These are phyloP conservation scores for Paxillus involutus DNA, from an alignment of 768 basidiomycete genomes.

Conservation along the genomic window DNA sequence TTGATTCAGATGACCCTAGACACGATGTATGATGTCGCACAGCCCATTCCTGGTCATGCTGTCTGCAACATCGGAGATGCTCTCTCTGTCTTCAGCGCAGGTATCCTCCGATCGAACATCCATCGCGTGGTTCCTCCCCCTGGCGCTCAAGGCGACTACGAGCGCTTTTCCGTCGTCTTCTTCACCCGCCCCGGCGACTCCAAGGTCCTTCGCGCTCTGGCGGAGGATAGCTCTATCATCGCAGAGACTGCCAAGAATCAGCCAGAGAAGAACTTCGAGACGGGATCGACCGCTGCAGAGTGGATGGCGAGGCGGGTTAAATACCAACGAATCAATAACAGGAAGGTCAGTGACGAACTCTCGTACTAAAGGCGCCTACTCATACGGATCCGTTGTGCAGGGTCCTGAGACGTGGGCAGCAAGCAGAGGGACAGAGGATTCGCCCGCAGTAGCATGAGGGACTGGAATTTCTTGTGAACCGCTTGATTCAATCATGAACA, in stretches of 20 bases:
- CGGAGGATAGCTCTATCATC: constrained; percentile 50
- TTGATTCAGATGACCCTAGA: too few relatives aligned
- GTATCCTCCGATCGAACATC: constrained; percentile 63
- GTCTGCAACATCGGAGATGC: constrained; percentile 67
- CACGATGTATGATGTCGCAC: background rate
- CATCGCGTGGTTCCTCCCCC: constrained; percentile 69
- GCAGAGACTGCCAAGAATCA: constrained; percentile 39
- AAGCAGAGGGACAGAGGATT: constrained; percentile 30
- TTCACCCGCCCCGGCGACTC: constrained; percentile 64
- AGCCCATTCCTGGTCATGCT: constrained; percentile 56
- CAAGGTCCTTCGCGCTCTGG: constrained; percentile 48
- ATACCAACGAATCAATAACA: constrained; percentile 41
- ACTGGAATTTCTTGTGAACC: too few relatives aligned
- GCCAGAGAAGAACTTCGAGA: constrained; percentile 38
- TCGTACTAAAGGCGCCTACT: too few relatives aligned
- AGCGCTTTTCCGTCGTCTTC: constrained; percentile 68
- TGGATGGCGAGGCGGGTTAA: constrained; percentile 44
- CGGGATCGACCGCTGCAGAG: constrained; percentile 35
- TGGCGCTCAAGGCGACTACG: constrained; percentile 47
- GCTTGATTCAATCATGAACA: too few relatives aligned
- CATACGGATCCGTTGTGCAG: constrained; percentile 3
- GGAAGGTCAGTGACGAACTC: constrained; percentile 32
- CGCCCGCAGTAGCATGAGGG: constrained; percentile 12
- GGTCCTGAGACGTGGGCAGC: constrained; percentile 32
- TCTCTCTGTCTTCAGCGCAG: constrained; percentile 62